phyloP scores from a whole-genome alignment of 768 basidiomycete genomes.

The Termitomyces sp. region DNA sequence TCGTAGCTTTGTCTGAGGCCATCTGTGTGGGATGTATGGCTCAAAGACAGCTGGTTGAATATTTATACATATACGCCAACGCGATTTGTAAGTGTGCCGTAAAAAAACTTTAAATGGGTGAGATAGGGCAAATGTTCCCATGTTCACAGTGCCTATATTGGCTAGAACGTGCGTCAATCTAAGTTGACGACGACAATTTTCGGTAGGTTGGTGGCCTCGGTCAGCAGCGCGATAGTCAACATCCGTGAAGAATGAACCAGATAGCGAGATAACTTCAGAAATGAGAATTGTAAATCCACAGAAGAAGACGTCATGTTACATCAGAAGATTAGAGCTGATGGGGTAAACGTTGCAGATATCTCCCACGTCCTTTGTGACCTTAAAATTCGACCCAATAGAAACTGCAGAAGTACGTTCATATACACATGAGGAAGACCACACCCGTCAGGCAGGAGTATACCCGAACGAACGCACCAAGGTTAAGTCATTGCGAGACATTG shows the following conservation, averaged over 20 bases:
- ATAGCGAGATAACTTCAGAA: not conserved
- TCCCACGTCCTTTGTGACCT: not conserved
- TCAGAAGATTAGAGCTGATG: not conserved
- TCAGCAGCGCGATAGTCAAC: not conserved
- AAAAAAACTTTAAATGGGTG: not conserved
- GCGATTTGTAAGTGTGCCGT: not conserved
- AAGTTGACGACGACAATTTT: not conserved
- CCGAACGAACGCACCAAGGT: too few relatives aligned
- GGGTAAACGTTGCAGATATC: not conserved
- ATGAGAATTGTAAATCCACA: not conserved
- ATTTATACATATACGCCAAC: not conserved
- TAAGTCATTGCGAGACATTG: not conserved
- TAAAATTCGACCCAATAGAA: too few relatives aligned
- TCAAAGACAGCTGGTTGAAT: not conserved
- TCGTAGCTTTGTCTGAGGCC: constrained; percentile 17
- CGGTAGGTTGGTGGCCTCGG: not conserved
- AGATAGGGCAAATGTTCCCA: not conserved
- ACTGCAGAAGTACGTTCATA: too few relatives aligned
- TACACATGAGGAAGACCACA: not conserved
- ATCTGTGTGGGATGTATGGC: constrained; percentile 11
- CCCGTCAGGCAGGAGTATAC: too few relatives aligned
- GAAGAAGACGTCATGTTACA: not conserved
- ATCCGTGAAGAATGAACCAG: not conserved
- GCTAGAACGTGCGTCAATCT: not conserved
- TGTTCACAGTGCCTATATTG: not conserved